Evolutionary conservation across 2,329 filamentous ascomycete species (phyloP), one percentile per base, ranked within the genome.

Genomic region (Fusarium luffae): DNA sequence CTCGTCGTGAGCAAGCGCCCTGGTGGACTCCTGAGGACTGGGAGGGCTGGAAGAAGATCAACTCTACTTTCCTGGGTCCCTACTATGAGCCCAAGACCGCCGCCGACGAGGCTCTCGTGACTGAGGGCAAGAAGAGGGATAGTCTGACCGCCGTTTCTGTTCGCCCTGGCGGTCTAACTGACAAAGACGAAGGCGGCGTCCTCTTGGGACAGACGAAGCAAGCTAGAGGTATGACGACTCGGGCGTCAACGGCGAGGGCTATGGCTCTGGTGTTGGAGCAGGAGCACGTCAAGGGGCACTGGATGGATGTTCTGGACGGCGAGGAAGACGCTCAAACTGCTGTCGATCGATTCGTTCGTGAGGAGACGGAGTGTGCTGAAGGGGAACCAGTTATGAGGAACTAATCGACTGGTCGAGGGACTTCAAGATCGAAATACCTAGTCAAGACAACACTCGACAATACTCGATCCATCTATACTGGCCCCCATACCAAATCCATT

Each of bases 51-150:
- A 69, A 73, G 41, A 77, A 83, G 54, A 72, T 78, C 23, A 84
- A 82, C 71, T 74, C 73, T 23, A 79, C 80, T 42, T 74, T 75
- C 37, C 76, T 88, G 23, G 78, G 82, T 5, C 77, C 76, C 14
- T 89, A 89, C 77, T 86, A 84, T 71, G 77, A 84, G 68, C 86
- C 86, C 61, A 89, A 89, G 75, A 66, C 88, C 4, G 85, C 82
- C 3, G 85, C 86, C 3, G 87, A 89, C 73, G 83, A 87, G 75
- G 82, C 79, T 5, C 78, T 88, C 7, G 83, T 85, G 68, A 77
- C 81, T 37, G 81, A 82, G 30, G 78, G 79, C 7, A 79, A 76
- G 67, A 78, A 79, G 73, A 74, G 77, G 8, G 50, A 58, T 0
- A 74, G 73, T 41, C 77, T 87, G 55, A 79, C 79, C 1, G 83